phyloP scores from a whole-genome alignment of 2,329 filamentous ascomycete species.

The Dothistroma pini region DNA sequence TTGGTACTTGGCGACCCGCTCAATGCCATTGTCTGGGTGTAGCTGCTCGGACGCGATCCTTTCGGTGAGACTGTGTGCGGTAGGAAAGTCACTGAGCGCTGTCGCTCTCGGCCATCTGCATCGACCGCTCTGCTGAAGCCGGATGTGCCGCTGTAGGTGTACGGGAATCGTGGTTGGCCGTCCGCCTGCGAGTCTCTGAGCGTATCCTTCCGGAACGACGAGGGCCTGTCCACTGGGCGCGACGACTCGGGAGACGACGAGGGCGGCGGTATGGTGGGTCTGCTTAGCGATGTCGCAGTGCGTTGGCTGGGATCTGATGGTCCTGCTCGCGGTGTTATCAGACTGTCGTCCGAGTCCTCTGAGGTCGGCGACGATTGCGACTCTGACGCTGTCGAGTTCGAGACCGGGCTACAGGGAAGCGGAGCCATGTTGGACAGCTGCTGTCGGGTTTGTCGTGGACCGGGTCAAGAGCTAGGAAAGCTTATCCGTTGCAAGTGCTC shows the following conservation, averaged over 20 bases:
- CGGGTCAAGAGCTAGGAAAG: constrained; percentile 6
- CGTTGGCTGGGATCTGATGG: constrained; percentile 30
- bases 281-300: constrained; percentile 28
- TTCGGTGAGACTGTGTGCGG: constrained; percentile 12
- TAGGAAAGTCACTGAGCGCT: constrained; percentile 14
- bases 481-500: not conserved
- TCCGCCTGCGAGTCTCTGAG: constrained; percentile 3
- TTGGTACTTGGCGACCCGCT: constrained; percentile 10
- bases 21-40: constrained; percentile 9
- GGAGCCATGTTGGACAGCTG: constrained; percentile 18
- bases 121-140: not conserved
- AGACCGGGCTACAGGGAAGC: constrained; percentile 34
- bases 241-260: constrained; percentile 10
- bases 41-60: constrained; percentile 6
- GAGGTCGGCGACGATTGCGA: constrained; percentile 23
- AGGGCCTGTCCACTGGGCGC: not conserved
- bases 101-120: constrained; percentile 6
- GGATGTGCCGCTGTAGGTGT: constrained; percentile 10
- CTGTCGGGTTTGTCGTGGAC: not conserved
- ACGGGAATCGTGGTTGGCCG: constrained; percentile 20
- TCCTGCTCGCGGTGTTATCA: constrained; percentile 35
- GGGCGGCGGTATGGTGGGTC: constrained; percentile 21
- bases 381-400: constrained; percentile 30
- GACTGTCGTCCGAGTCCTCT: constrained; percentile 32
- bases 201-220: not conserved